These are phyloP conservation scores for Fusarium sp. DNA, from an alignment of 2,329 filamentous ascomycete species.

Conservation along the genomic window DNA sequence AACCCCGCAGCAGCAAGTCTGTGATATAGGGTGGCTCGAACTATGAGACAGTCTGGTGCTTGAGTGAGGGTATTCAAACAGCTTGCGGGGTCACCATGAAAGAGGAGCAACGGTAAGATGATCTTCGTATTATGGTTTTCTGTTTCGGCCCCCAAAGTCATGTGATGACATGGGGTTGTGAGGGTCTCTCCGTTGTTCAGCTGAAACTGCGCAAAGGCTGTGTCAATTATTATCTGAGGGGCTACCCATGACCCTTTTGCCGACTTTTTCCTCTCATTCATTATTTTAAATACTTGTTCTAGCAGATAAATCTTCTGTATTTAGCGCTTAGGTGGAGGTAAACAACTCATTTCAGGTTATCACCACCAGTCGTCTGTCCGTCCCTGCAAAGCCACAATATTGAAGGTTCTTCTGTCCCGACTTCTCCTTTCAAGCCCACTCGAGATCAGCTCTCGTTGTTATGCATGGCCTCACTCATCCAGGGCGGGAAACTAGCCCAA, in stretches of 20 bases:
- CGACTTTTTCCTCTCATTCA: neutral
- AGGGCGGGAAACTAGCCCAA: neutral
- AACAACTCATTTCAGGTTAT: neutral
- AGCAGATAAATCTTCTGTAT: neutral
- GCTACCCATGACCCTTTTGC: neutral
- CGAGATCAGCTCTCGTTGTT: neutral
- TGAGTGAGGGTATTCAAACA: neutral
- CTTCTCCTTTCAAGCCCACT: neutral
- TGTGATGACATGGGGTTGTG: neutral
- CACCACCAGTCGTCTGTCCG: neutral
- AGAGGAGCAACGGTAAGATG: neutral
- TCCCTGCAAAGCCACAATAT: neutral
- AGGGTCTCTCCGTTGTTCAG: neutral
- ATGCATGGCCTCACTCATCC: neutral
- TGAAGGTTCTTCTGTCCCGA: neutral
- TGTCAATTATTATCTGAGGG: neutral
- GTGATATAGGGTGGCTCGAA: neutral
- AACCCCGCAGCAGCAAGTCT: conserved; percentile 22
- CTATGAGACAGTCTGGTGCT: no score
- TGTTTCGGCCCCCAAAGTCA: neutral
- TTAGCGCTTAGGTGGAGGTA: no score
- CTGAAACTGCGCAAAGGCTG: neutral
- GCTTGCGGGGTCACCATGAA: neutral
- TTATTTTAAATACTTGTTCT: neutral
- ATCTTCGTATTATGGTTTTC: neutral